Evolutionary conservation across 208 protist species (phyloP).

Genomic region (Acanthamoeba royreba): DNA sequence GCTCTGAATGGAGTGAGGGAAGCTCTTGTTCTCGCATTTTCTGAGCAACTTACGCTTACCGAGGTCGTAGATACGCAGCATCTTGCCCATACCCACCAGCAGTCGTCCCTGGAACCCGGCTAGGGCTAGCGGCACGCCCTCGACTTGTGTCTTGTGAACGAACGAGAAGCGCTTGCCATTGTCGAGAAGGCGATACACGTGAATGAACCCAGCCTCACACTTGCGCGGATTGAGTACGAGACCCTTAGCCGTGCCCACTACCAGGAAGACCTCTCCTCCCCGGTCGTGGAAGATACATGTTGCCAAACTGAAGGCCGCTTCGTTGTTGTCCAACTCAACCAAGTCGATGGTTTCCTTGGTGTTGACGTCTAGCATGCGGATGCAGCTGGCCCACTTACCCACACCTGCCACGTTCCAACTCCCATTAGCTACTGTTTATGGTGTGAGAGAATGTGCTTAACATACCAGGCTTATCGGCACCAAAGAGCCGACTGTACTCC

Average conservation of each 20-base stretch:
- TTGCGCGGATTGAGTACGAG: constrained; percentile 59
- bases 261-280: constrained; percentile 66
- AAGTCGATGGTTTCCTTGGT: constrained; percentile 58
- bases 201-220: constrained; percentile 51
- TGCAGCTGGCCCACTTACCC: constrained; percentile 79
- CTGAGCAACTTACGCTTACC: constrained; percentile 85
- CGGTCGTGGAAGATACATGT: constrained; percentile 66
- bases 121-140: constrained; percentile 81
- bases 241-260: constrained; percentile 76
- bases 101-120: constrained; percentile 79
- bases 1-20: constrained; percentile 81
- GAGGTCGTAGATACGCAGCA: constrained; percentile 86
- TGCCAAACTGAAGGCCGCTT: constrained; percentile 77
- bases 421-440: too few species aligned
- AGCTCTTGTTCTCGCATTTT: constrained; percentile 84
- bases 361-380: constrained; percentile 78
- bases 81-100: constrained; percentile 76
- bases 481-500: background rate
- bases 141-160: constrained; percentile 80
- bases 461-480: constrained; percentile 14
- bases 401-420: background rate
- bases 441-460: background rate
- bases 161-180: constrained; percentile 19
- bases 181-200: constrained; percentile 64
- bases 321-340: constrained; percentile 78